Evolutionary conservation across 1,284 basidiomycete species (phyloP).

Genomic region (Ceratobasidium papillatum): DNA sequence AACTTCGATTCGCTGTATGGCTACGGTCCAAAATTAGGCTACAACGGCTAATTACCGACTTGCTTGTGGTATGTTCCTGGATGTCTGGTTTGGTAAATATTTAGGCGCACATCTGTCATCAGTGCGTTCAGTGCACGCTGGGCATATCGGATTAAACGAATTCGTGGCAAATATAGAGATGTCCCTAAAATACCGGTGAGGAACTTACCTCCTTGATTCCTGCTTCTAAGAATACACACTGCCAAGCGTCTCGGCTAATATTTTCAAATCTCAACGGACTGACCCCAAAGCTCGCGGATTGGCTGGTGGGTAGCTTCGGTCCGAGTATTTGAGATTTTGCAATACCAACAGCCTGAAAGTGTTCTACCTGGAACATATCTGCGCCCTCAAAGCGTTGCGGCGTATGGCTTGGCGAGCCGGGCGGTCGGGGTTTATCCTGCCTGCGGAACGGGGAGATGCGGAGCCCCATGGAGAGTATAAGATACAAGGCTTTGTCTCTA

Average conservation of each 20-base stretch:
- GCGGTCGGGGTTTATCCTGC: neutral
- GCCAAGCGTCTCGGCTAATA: slow-evolving; percentile 33
- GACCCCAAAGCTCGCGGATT: slow-evolving; percentile 3
- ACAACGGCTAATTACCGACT: neutral
- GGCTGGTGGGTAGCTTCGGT: slow-evolving; percentile 7
- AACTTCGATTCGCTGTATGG: too few species aligned
- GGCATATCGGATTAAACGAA: slow-evolving; percentile 6
- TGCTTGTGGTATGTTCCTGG: neutral
- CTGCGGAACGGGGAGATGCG: neutral
- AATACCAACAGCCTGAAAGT: neutral
- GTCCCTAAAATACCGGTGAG: neutral
- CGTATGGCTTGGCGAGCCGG: neutral
- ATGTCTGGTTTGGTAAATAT: neutral
- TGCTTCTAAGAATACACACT: slow-evolving; percentile 34
- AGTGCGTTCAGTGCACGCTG: neutral
- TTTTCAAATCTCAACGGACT: neutral
- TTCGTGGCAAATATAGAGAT: neutral
- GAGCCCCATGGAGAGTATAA: slow-evolving; percentile 37
- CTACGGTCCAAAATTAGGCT: too few species aligned
- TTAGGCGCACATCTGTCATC: neutral
- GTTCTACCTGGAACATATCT: slow-evolving; percentile 21
- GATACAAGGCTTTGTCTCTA: neutral
- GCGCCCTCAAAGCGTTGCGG: neutral
- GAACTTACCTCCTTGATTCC: neutral
- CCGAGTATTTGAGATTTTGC: slow-evolving; percentile 36